Base-by-base conservation (phyloP, 1,284 basidiomycete species). In the Malassezia slooffiae region DNA sequence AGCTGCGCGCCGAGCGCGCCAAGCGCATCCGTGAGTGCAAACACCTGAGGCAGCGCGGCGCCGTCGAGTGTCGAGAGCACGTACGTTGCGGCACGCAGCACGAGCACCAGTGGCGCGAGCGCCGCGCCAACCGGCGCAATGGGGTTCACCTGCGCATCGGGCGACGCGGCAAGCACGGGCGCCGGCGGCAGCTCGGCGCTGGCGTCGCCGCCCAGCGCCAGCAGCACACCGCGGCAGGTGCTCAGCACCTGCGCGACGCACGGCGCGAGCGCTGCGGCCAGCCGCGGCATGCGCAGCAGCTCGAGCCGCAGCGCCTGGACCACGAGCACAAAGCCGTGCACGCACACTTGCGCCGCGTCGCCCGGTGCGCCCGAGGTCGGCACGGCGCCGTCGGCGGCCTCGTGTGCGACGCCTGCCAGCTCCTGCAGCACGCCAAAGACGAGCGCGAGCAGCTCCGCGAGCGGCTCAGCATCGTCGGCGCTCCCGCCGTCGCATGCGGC, bases 1-100 rank as follows among this genome's bases (percentile, higher is more conserved):
- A 47, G 11, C 4, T 11, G 21, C 12, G 35, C 39, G 11, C 27
- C 23, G 6, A 47, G 21, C 10, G 30, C 26, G 27, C 35, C 38
- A 3, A 47, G 22, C 7, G 34, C 45, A 12, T 40, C 39, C 29
- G 45, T 30, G 5, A 47, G 23, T 4, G 34, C 34, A 13, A 30
- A 24, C 13, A 35, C 39, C 11, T 22, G 15, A 2, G 26, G 21
- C n/a, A 41, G 39, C 16, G 24, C 42, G 13, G 23, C 19, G 9
- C 39, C 10, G 19, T 47, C 45, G 1, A 34, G 28, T 3, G 39
- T 33, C 12, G 21, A 22, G 6, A 42, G 19, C 4, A 41, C 16
- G 20, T 19, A 38, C 21, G 31, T 19, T 20, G 35, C 30, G 22
- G 32, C 29, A 17, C 45, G 34, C 13, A 47, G 22, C 21, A 28